These are phyloP conservation scores for Calonectria honghensis DNA, from an alignment of 2,329 filamentous ascomycete genomes.

Conservation along the genomic window DNA sequence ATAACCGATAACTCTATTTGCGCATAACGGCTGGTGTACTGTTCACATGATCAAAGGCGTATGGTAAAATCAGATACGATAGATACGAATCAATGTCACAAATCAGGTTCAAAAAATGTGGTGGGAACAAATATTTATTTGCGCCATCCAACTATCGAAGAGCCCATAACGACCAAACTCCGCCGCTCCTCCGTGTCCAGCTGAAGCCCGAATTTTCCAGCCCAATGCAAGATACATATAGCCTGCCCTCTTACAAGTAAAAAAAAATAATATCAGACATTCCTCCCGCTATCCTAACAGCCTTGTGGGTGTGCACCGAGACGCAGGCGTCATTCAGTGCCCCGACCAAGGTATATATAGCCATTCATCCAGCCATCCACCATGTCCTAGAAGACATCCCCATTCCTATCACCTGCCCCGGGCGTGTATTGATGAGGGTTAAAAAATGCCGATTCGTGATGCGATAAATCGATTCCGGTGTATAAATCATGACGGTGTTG, in stretches of 20 bases:
- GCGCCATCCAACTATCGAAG: constrained; percentile 52
- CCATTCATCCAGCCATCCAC: constrained; percentile 42
- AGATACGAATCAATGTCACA: constrained; percentile 28
- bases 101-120: constrained; percentile 14
- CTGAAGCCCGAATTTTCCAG: constrained; percentile 54
- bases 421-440: constrained; percentile 47
- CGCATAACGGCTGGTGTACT: constrained; percentile 29
- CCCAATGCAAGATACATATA: constrained; percentile 54
- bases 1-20: not conserved
- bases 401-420: constrained; percentile 33
- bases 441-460: constrained; percentile 55
- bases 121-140: constrained; percentile 52
- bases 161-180: constrained; percentile 58
- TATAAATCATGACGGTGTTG: constrained; percentile 55
- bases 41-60: not conserved
- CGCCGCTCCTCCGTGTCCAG: constrained; percentile 57
- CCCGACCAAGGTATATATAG: constrained; percentile 49
- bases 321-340: constrained; percentile 20
- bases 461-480: constrained; percentile 52
- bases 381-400: constrained; percentile 36
- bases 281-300: constrained; percentile 41
- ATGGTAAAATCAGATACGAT: constrained; percentile 4
- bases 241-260: constrained; percentile 50
- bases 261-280: constrained; percentile 43
- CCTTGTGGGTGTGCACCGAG: constrained; percentile 31